Percentiles rank a stretch among this genome's conserved stretches.
phyloP scores from a whole-genome alignment of 139 green algal genomes.

The Closterium sp. region DNA sequence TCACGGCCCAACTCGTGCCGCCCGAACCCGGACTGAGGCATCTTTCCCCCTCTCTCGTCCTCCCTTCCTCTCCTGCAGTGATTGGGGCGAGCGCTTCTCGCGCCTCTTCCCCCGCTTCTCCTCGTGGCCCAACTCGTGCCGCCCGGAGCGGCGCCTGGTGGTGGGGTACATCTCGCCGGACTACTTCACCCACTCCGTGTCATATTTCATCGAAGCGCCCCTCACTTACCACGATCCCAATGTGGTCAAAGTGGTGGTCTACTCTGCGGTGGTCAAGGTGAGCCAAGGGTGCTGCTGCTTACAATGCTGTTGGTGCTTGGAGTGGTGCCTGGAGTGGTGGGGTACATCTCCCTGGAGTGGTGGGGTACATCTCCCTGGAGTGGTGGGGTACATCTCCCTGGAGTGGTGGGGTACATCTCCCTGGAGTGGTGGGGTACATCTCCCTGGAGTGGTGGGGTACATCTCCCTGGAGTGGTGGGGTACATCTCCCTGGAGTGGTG shows the following conservation, averaged over 20 bases:
- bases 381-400: slow-evolving; percentile 90
- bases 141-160: slow-evolving; percentile 56
- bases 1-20: slow-evolving; percentile 26
- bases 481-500: slow-evolving; percentile 91
- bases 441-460: slow-evolving; percentile 92
- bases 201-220: slow-evolving; percentile 91
- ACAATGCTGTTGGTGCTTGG: too few species aligned
- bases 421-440: slow-evolving; percentile 91
- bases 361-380: slow-evolving; percentile 95
- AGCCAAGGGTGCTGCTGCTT: too few species aligned
- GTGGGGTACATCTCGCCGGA: slow-evolving; percentile 95
- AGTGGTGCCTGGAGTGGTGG: too few species aligned
- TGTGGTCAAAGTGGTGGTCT: slow-evolving; percentile 58
- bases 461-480: slow-evolving; percentile 87
- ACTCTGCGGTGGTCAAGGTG: too few species aligned
- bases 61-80: too few species aligned
- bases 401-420: slow-evolving; percentile 92
- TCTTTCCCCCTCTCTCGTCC: too few species aligned
- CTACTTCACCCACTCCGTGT: slow-evolving; percentile 93
- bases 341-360: too few species aligned
- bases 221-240: slow-evolving; percentile 61
- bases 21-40: too few species aligned
- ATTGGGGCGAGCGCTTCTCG: slow-evolving; percentile 72
- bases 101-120: slow-evolving; percentile 53
- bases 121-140: slow-evolving; percentile 27